Evolutionary conservation across 345 rosid species (phyloP), one percentile per base, ranked within the genome.

Genomic region (Clarkia xantiana): DNA sequence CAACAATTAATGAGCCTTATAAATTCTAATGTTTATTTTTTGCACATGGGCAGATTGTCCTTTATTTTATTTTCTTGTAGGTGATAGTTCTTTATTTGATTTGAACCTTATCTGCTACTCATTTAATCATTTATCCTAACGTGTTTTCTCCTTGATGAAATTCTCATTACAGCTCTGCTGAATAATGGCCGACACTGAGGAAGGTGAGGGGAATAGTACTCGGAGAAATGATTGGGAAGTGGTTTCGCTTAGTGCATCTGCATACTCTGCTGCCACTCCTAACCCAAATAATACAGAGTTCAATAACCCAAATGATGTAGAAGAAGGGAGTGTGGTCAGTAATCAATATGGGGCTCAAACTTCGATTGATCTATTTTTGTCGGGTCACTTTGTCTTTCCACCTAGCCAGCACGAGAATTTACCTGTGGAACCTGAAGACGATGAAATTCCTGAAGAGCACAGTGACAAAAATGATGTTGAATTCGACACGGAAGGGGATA

Each of bases 221-320:
- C 84, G 78, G 18, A 90, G 83, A 54, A 84, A 75, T 52, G 96
- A 86, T 53, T 91, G 94, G 96, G 98, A 91, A 77, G 98, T 91
- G 15, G 95, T 91, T 9, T 78, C 93, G 2, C 83, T 91, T 18
- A 80, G 95, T 34, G 90, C 96, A 48, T 91, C 99, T 10, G 69
- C 96, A 38, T 91, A 91, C 58, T 87, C 86, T 52, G 90, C 95
- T 59, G 69, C 94, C 62, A n/a, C n/a, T n/a, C 90, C 96, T 53
- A 76, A 94, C 71, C 80, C 94, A 0, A 55, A 55, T 29, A 78
- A 76, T n/a, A n/a, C n/a, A n/a, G n/a, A 40, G 66, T 62, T 50
- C 77, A 66, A 18, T 18, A 46, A 2, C n/a, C 63, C n/a, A n/a
- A n/a, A n/a, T n/a, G n/a, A n/a, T n/a, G n/a, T 45, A 1, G 59